These are phyloP conservation scores for Plasmodium vinckei DNA, from an alignment of 169 alveolate species.

Conservation along the genomic window DNA sequence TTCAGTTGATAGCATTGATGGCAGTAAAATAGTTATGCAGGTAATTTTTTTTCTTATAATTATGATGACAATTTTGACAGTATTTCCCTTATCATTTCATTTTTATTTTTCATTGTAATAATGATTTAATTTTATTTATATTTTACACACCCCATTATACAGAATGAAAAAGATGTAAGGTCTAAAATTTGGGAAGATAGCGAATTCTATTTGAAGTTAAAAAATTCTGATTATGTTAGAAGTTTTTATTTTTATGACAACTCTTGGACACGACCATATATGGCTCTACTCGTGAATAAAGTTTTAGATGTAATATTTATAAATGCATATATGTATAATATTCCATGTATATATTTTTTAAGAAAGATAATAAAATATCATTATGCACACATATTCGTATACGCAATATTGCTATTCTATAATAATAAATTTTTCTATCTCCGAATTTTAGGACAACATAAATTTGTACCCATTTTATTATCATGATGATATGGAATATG, in stretches of 20 bases:
- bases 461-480: constrained; percentile 62
- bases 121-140: background rate
- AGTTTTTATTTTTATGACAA: constrained; percentile 71
- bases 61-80: too few relatives aligned
- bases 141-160: background rate
- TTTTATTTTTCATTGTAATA: background rate
- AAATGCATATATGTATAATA: background rate
- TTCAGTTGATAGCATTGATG: constrained; percentile 61
- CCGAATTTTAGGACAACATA: constrained; percentile 34
- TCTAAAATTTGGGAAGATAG: constrained; percentile 71
- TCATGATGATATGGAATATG: constrained; percentile 73
- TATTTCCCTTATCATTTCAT: background rate
- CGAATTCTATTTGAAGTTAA: constrained; percentile 62
- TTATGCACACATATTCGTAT: background rate
- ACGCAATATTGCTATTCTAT: background rate
- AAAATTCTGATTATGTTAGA: constrained; percentile 54
- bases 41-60: constrained; percentile 3
- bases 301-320: constrained; percentile 48
- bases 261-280: constrained; percentile 72
- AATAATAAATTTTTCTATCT: background rate
- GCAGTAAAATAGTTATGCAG: constrained; percentile 50
- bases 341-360: background rate
- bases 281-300: constrained; percentile 69
- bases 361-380: background rate
- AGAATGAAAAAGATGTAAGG: constrained; percentile 66